Base-by-base conservation (phyloP, 1,139 yeast genomes). In the Saccharomyces hybrid region DNA sequence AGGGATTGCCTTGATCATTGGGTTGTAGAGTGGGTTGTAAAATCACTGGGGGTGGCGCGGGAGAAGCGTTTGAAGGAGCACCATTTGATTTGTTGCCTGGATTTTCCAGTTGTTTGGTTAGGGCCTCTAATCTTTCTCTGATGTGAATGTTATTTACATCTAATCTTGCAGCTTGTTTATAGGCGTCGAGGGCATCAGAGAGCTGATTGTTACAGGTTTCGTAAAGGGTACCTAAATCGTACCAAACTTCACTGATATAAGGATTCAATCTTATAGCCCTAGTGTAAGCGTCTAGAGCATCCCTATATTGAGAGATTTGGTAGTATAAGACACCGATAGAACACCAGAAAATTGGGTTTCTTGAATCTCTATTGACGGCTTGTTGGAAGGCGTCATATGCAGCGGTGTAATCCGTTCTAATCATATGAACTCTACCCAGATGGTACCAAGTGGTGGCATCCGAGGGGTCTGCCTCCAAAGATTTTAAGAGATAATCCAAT, bases 321-420 rank as follows among this genome's bases (percentile, higher is more conserved):
- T 91, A 93, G 74, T 93, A 93, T 58, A 93, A 78, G 9, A 93
- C 98, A 70, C 99, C 99, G 68, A 93, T 93, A 31, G 96, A 89
- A 71, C 99, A 93, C 99, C 99, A 93, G 75, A 93, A 93, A 1
- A 97, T 93, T 55, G 99, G 98, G 71, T 93, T 93, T 68, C 97
- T 80, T 32, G 95, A 86, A 71, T 93, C 99, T 58, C 97, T 81
- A 71, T 93, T 93, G 55, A 93, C 99, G 6, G 99, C 99, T 71
- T 91, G 98, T 74, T 93, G 99, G 79, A 93, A 93, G 0, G 98
- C 95, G 69, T 93, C 98, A 72, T 93, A 93, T 2, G 99, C 98
- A 52, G 95, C 91, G 62, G 93, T 86, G 75, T 90, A 93, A 71
- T 91, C 96, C 60, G 89, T 91, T 65, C 95, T 82, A 50, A 95